These are phyloP conservation scores for Cyberlindnera nakhonratchasimensis DNA, from an alignment of 805 yeast genomes.

Conservation along the genomic window DNA sequence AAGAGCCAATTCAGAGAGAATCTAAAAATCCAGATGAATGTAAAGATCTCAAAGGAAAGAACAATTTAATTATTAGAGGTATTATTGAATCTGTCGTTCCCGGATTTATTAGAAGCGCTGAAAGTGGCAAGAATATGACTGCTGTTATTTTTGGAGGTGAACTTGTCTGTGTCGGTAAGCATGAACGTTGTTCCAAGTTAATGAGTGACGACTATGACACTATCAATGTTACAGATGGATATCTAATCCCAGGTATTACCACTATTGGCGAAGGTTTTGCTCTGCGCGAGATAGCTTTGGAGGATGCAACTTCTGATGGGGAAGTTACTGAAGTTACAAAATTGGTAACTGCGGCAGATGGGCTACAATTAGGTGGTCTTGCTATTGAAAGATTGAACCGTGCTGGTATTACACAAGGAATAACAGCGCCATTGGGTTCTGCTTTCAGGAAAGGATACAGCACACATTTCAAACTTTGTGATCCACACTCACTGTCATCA, in stretches of 20 bases:
- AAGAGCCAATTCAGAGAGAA: not conserved
- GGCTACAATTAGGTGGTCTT: conserved; percentile 7
- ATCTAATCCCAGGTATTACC: conserved; percentile 7
- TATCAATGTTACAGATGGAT: conserved; percentile 5
- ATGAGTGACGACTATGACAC: not conserved
- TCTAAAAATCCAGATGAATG: not conserved
- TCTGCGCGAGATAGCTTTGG: conserved; percentile 7
- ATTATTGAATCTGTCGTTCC: conserved; percentile 3
- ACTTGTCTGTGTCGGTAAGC: conserved; percentile 6
- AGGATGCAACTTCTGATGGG: conserved; percentile 7
- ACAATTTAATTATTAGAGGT: conserved; percentile 5
- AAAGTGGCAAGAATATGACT: not conserved
- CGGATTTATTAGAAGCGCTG: conserved; percentile 2
- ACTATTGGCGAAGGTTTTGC: conserved; percentile 9
- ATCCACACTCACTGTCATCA: not conserved
- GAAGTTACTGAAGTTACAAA: not conserved
- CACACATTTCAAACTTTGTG: conserved; percentile 6
- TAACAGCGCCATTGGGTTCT: conserved; percentile 7
- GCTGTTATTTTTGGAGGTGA: conserved; percentile 4
- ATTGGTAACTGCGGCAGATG: conserved; percentile 10
- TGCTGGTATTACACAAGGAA: conserved; percentile 7
- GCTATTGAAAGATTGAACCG: conserved; percentile 6
- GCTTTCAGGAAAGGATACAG: conserved; percentile 8
- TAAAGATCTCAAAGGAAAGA: not conserved
- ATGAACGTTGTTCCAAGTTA: not conserved